These are phyloP conservation scores for Aspergillus unguis DNA, from an alignment of 2,329 filamentous ascomycete genomes.

Conservation along the genomic window DNA sequence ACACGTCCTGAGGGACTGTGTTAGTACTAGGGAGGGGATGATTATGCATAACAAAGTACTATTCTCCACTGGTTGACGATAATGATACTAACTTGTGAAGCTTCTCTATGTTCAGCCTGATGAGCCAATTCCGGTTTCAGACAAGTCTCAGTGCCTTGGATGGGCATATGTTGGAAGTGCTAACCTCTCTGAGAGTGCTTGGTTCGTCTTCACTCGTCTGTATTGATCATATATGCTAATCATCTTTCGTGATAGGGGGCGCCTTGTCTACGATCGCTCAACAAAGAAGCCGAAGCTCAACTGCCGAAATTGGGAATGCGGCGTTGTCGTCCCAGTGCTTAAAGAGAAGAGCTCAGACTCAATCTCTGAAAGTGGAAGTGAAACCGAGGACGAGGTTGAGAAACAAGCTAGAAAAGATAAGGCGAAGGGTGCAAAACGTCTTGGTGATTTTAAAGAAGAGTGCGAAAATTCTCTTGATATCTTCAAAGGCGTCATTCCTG, in stretches of 20 bases:
- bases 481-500: conserved; percentile 41
- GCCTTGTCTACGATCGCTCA: conserved; percentile 65
- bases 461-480: conserved; percentile 20
- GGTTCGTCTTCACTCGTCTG: conserved; percentile 54
- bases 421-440: neutral
- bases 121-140: conserved; percentile 20
- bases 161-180: conserved; percentile 90
- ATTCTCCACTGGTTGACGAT: neutral
- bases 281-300: conserved; percentile 70
- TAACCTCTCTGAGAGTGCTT: conserved; percentile 90
- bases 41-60: conserved; percentile 83
- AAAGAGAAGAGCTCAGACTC: conserved; percentile 2
- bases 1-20: conserved; percentile 69
- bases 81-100: conserved; percentile 15
- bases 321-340: conserved; percentile 68
- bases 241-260: conserved; percentile 59
- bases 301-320: conserved; percentile 94
- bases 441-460: neutral
- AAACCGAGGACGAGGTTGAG: neutral
- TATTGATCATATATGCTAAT: neutral
- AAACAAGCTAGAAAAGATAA: conserved; percentile 27
- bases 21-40: conserved; percentile 66
- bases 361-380: neutral
- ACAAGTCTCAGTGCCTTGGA: conserved; percentile 42
- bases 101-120: conserved; percentile 34